Evolutionary conservation across 306 rosid genomes (phyloP), one percentile per base, ranked within the genome.

Genomic region (Morella rubra): DNA sequence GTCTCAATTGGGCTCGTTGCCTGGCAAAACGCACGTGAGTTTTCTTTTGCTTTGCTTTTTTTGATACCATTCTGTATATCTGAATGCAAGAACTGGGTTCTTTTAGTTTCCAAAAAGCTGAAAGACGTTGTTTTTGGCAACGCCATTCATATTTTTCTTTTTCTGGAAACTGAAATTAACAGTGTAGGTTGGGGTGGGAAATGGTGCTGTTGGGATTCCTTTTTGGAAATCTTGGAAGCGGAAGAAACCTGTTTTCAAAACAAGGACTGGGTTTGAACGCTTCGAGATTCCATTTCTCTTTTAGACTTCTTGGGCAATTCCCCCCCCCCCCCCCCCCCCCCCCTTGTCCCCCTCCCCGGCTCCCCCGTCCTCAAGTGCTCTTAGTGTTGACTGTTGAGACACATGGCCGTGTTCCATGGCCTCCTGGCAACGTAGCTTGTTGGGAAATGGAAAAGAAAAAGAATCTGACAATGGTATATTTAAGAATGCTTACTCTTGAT

Each of bases 1-100:
- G 44, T 16, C 67, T 60, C 67, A 60, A 27, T 60, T 60, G 42
- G 18, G 18, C 37, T 60, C 67, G 37, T 11, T 27, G 11, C 44
- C 15, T 32, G 67, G 67, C 44, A 60, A 27, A 44, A 27, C 67
- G n/a, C 37, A 60, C 44, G 67, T 60, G 67, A 11, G 67, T 59
- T 6, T n/a, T 18, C 12, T 24, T 24, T 58, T 2, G 8, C 14
- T 32, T 7, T 7, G 24, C 0, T 24, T 5, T 22, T 59, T 62
- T 27, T 41, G 12, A 65, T 40, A 22, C 7, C 70, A 40, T 41
- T 65, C 37, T 41, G 44, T 65, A 13, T 41, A 22, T 16, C 46
- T 15, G n/a, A 64, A 64, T 64, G 20, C 41, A 11, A 41, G 20
- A 64, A 64, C 22, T 64, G 70, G 70, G 24, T 5, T 64, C 16